Percentiles rank a stretch among this genome's conserved stretches.
phyloP scores from a whole-genome alignment of 2,329 filamentous ascomycete species.

The Fusarium setosum region DNA sequence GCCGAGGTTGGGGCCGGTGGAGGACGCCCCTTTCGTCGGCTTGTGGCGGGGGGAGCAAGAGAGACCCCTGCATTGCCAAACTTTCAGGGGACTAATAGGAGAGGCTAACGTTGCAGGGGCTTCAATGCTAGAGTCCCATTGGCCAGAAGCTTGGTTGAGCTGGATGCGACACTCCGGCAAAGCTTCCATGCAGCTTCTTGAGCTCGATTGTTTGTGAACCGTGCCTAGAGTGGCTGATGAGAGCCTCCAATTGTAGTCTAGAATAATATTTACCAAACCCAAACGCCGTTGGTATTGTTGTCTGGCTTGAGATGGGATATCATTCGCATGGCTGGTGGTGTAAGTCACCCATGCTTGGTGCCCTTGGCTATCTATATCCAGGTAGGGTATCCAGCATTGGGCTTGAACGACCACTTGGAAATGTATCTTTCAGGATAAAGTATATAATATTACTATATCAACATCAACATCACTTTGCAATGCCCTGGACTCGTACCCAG shows the following conservation, averaged over 20 bases:
- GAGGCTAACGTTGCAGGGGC: background rate
- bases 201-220: background rate
- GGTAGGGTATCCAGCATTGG: background rate
- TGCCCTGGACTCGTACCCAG: background rate
- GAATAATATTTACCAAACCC: background rate
- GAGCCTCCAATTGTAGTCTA: background rate
- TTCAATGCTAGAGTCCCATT: constrained; percentile 37
- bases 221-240: background rate
- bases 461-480: background rate
- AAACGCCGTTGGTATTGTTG: background rate
- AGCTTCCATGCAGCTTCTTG: background rate
- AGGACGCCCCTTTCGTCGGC: constrained; percentile 5
- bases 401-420: background rate
- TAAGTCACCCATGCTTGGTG: background rate
- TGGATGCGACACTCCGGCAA: constrained; percentile 52
- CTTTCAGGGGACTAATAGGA: constrained; percentile 3
- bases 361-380: background rate
- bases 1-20: background rate
- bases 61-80: constrained; percentile 14
- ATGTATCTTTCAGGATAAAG: background rate
- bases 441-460: background rate
- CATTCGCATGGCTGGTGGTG: background rate
- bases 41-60: constrained; percentile 9
- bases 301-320: background rate
- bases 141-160: constrained; percentile 55